Base-by-base conservation (phyloP, 306 rosid species). In the Cucurbita moschata region DNA sequence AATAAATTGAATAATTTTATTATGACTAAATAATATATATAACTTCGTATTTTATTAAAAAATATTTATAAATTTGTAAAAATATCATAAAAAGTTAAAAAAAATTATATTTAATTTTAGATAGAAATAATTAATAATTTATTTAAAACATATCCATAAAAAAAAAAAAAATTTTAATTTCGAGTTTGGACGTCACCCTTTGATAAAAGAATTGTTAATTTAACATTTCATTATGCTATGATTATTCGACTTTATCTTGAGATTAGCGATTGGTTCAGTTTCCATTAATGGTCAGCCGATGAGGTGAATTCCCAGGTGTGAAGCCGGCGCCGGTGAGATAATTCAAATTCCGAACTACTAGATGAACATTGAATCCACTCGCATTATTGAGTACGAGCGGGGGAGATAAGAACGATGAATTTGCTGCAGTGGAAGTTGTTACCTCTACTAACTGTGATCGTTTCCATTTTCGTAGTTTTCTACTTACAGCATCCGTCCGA, bases 401-500 rank as follows among this genome's bases (percentile, higher is more conserved):
- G 14, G n/a, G 57, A 62, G 30, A 57, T 72, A 61, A 52, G 71
- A 54, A 89, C 87, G 92, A 83, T 73, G 15, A 53, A 64, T 60
- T 44, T 61, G 62, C 76, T 93, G 43, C 69, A 73, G 21, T 90
- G 96, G 94, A 85, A 83, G 84, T 77, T 90, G 2, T 54, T 89
- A 10, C 92, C 97, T 58, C 58, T 89, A 57, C 64, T 87, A 4
- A 51, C 85, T 10, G 71, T 90, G 8, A 39, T 87, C 1, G 81
- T 80, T 57, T 89, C 97, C 73, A 57, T 81, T 66, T 0, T 79
- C 35, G 1, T 85, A 12, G 71, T 87, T 71, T 82, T 86, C 85
- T 76, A 76, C 63, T 40, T 83, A 15, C 82, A 79, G 66, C 71
- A 66, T 78, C 52, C 81, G 50, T 15, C 74, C 73, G 49, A 52